phyloP scores from a whole-genome alignment of 1,139 yeast genomes.

The Candida sp. region DNA sequence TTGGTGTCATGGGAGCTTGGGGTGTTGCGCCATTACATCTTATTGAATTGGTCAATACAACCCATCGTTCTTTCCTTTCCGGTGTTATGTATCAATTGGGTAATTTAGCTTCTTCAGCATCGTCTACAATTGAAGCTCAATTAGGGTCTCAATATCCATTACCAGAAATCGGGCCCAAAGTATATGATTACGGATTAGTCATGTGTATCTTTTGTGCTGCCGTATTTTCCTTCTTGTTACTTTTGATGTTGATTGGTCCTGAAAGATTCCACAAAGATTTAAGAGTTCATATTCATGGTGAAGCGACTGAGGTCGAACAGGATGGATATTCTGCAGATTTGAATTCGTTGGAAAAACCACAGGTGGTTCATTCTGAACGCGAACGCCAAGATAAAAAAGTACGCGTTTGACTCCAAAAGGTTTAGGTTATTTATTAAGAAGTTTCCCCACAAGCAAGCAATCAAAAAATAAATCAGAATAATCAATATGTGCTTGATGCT shows the following conservation, averaged over 20 bases:
- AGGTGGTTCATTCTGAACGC: background rate
- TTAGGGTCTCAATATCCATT: constrained; percentile 30
- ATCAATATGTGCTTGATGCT: background rate
- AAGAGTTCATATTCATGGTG: constrained; percentile 5
- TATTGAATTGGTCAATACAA: constrained; percentile 33
- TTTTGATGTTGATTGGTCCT: constrained; percentile 29
- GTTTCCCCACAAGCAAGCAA: background rate
- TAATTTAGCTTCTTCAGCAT: constrained; percentile 34
- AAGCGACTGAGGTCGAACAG: background rate
- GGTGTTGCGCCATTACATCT: constrained; percentile 36
- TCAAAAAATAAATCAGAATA: background rate
- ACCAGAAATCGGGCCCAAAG: constrained; percentile 10
- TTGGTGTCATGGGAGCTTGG: constrained; percentile 36
- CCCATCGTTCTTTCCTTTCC: constrained; percentile 31
- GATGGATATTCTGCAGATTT: background rate
- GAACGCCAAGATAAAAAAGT: background rate
- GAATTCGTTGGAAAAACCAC: background rate
- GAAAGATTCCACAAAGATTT: constrained; percentile 25
- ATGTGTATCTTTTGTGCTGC: constrained; percentile 39
- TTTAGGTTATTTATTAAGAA: no score
- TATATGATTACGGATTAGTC: constrained; percentile 32
- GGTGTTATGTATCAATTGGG: constrained; percentile 41
- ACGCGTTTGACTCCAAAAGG: background rate
- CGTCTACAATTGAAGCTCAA: constrained; percentile 33
- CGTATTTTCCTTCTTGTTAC: constrained; percentile 26